Conservation (phyloP, 352 stramenopile species). For the Pythium utonaiense region DNA sequence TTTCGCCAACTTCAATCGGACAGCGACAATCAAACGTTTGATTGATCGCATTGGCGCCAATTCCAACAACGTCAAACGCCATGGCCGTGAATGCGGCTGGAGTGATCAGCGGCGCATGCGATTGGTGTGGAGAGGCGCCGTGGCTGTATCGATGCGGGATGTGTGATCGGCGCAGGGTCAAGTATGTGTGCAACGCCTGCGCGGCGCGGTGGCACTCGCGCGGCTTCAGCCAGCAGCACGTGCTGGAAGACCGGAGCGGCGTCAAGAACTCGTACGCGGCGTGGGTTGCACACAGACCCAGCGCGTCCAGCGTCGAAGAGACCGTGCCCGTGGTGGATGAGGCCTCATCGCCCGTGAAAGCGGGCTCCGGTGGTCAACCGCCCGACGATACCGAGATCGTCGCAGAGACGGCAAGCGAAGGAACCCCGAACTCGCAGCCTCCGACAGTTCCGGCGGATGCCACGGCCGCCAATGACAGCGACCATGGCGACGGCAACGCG, state of each 20-base stretch:
- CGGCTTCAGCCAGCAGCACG: constrained; percentile 31
- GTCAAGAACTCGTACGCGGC: constrained; percentile 13
- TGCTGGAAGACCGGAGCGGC: constrained; percentile 24
- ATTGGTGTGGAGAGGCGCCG: constrained; percentile 34
- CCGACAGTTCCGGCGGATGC: background rate
- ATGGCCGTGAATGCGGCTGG: background rate
- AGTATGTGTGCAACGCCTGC: constrained; percentile 29
- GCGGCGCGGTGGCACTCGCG: constrained; percentile 37
- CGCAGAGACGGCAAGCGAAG: constrained; percentile 4
- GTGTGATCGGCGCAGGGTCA: constrained; percentile 32
- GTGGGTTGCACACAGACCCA: constrained; percentile 17
- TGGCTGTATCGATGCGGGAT: constrained; percentile 31
- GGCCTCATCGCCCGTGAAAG: background rate
- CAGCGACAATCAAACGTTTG: constrained; percentile 21
- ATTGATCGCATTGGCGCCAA: constrained; percentile 21
- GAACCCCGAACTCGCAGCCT: background rate
- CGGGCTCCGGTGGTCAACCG: too few relatives aligned
- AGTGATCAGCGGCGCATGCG: constrained; percentile 15
- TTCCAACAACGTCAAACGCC: background rate
- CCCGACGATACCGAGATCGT: constrained; percentile 2
- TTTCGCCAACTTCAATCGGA: constrained; percentile 12
- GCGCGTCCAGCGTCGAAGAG: background rate
- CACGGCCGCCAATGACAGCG: background rate
- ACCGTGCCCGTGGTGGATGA: background rate
- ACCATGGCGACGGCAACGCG: background rate